Conservation (phyloP, 1,139 yeast genomes). For the Hanseniaspora uvarum region DNA sequence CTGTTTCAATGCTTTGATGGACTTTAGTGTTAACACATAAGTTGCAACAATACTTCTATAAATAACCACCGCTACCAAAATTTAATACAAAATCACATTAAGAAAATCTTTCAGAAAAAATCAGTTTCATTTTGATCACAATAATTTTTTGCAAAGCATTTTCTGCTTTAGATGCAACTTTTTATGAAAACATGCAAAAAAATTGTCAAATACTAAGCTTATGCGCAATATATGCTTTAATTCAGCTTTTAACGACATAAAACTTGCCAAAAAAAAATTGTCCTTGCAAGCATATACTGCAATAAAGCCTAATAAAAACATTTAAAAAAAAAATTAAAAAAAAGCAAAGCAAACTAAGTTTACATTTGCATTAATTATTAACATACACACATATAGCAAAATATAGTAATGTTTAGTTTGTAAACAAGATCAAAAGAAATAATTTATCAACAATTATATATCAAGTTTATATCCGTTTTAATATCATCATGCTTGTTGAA, state of each 20-base stretch:
- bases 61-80: constrained; percentile 1
- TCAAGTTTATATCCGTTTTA: too few species aligned
- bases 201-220: neutral
- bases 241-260: neutral
- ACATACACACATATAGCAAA: too few species aligned
- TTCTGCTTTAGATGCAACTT: neutral
- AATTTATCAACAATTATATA: too few species aligned
- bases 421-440: too few species aligned
- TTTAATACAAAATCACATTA: constrained; percentile 22
- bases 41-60: too few species aligned
- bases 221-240: neutral
- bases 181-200: neutral
- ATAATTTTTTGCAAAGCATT: neutral
- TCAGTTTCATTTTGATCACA: neutral
- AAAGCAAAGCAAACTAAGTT: neutral
- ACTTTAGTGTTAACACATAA: too few species aligned
- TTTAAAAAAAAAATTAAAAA: too few species aligned
- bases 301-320: neutral
- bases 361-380: neutral
- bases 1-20: too few species aligned
- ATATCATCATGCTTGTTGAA: too few species aligned
- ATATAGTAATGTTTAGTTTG: too few species aligned
- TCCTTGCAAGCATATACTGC: neutral
- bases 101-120: neutral
- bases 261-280: neutral